phyloP scores from a whole-genome alignment of 805 yeast genomes.

The Maudiozyma saulgeensis region DNA sequence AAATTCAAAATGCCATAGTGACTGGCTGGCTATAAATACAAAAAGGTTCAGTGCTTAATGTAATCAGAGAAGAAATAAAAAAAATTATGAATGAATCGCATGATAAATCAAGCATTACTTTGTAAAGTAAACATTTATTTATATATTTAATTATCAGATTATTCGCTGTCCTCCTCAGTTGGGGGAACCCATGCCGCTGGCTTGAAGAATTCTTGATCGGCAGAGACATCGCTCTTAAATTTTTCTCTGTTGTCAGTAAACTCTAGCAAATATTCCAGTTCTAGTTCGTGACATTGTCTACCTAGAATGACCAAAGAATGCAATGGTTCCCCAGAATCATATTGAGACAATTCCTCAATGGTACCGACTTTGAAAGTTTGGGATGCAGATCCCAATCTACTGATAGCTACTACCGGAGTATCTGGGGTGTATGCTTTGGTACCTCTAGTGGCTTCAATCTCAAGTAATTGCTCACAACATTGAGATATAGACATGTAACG shows the following conservation, averaged over 20 bases:
- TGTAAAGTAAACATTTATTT: too few relatives aligned
- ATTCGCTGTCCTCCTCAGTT: slow-evolving; percentile 25
- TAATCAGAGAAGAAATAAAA: too few relatives aligned
- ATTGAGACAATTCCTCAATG: slow-evolving; percentile 61
- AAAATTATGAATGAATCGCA: too few relatives aligned
- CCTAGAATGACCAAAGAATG: slow-evolving; percentile 89
- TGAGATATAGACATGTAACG: slow-evolving; percentile 89
- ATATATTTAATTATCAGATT: not conserved
- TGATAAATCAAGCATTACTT: too few relatives aligned
- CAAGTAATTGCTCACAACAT: slow-evolving; percentile 80
- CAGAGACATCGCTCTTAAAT: slow-evolving; percentile 36
- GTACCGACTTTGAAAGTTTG: slow-evolving; percentile 84
- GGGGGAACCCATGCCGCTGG: slow-evolving; percentile 61
- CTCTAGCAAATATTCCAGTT: slow-evolving; percentile 71
- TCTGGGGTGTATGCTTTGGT: slow-evolving; percentile 74
- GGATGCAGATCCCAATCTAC: slow-evolving; percentile 79
- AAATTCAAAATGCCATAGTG: too few relatives aligned
- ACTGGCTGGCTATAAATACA: too few relatives aligned
- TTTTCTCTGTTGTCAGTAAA: slow-evolving; percentile 54
- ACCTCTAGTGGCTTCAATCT: slow-evolving; percentile 69
- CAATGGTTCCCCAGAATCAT: slow-evolving; percentile 89
- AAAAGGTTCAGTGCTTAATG: too few relatives aligned
- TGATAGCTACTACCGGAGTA: slow-evolving; percentile 90
- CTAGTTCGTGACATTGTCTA: slow-evolving; percentile 88
- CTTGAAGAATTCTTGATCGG: slow-evolving; percentile 61